Conservation (phyloP, 2,329 filamentous ascomycete species). For the Ustulina deusta region DNA sequence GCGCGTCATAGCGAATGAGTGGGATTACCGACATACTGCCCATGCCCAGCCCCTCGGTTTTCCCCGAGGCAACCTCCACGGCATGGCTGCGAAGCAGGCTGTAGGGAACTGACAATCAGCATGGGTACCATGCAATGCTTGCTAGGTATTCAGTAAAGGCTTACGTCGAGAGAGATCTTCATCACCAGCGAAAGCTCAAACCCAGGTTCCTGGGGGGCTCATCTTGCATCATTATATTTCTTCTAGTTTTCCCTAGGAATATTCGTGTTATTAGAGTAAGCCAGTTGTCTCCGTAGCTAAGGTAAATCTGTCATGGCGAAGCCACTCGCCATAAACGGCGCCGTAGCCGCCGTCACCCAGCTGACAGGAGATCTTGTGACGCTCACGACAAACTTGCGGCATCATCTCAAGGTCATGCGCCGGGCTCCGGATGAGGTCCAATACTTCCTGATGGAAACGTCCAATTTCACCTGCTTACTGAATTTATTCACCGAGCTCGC, state of each 20-base stretch:
- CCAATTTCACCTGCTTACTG: conserved; percentile 26
- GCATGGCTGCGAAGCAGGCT: conserved; percentile 22
- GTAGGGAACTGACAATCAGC: neutral
- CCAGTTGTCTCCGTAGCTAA: neutral
- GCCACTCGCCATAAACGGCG: neutral
- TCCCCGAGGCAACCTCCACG: conserved; percentile 20
- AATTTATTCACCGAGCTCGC: conserved; percentile 29
- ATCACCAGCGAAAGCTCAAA: neutral
- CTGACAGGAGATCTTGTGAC: conserved; percentile 27
- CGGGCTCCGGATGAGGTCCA: conserved; percentile 28
- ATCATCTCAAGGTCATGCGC: conserved; percentile 16
- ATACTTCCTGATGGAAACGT: conserved; percentile 27
- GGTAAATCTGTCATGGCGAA: conserved; percentile 24
- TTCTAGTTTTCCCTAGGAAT: neutral
- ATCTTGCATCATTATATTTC: neutral
- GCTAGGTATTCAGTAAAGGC: neutral
- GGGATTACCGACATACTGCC: neutral
- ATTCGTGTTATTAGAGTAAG: neutral
- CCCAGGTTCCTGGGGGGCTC: neutral
- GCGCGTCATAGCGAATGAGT: conserved; percentile 21
- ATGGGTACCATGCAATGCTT: neutral
- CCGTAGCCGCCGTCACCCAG: conserved; percentile 21
- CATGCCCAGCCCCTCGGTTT: conserved; percentile 19
- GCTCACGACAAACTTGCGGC: conserved; percentile 26
- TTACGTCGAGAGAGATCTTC: neutral